Conservation (phyloP, 116 monocot species). For the Phalaenopsis hybrid region DNA sequence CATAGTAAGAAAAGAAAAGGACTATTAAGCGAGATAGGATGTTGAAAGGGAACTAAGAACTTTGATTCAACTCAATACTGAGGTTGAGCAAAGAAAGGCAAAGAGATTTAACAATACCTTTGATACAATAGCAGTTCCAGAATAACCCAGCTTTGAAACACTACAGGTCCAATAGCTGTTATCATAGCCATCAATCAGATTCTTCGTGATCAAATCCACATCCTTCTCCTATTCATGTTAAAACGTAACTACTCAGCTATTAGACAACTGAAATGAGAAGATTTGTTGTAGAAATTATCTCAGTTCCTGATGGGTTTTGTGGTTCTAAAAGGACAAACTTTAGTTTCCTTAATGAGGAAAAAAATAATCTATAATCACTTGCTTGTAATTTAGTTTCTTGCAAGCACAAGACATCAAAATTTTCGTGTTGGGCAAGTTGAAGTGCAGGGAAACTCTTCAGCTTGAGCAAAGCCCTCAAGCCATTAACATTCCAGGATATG, state of each 20-base stretch:
- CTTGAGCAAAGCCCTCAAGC: slow-evolving; percentile 84
- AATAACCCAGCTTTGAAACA: slow-evolving; percentile 86
- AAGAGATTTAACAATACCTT: slow-evolving; percentile 37
- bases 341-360: not conserved
- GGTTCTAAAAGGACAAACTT: not conserved
- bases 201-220: slow-evolving; percentile 57
- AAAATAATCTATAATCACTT: slow-evolving; percentile 8
- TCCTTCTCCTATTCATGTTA: slow-evolving; percentile 68
- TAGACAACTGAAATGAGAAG: not conserved
- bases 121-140: slow-evolving; percentile 91
- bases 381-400: slow-evolving; percentile 98
- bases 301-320: not conserved
- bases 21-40: not conserved
- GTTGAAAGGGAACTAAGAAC: not conserved
- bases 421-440: slow-evolving; percentile 68
- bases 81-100: not conserved
- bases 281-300: not conserved
- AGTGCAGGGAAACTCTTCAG: slow-evolving; percentile 44
- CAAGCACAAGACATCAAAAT: slow-evolving; percentile 90
- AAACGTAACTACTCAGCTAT: not conserved
- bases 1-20: not conserved
- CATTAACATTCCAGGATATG: slow-evolving; percentile 98
- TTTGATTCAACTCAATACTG: not conserved
- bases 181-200: slow-evolving; percentile 76
- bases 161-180: slow-evolving; percentile 93